Evolutionary conservation across 305 asterid species (phyloP), one percentile per base, ranked within the genome.

Genomic region (Fraxinus ornus): DNA sequence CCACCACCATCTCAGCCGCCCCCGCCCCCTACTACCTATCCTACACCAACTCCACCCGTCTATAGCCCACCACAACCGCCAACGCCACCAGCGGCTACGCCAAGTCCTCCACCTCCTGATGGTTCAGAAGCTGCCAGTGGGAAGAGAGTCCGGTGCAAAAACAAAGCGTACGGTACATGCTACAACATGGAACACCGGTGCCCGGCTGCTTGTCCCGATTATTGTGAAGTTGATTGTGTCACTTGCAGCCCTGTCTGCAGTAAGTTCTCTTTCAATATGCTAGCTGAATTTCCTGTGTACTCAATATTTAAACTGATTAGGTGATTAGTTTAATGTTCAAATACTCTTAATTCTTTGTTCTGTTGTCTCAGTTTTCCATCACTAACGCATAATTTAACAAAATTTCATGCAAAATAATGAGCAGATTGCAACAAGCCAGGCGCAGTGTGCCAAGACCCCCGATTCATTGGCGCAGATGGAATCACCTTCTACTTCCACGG

Each of bases 401-500:
- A 49, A 55, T 60, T 60, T 78, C n/a, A 30, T 30, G 41, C 15
- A 35, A 37, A 57, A 4, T 10, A 28, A 0, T 77, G 87, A 35
- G 73, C 85, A 93, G 98, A 82, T 68, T 93, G 98, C 88, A 84
- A 94, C 57, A 91, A 13, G 84, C 92, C 97, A 2, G 98, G 98
- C 76, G 95, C 97, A 28, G 94, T 93, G 9, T 94, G 97, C 76
- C 97, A 94, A 81, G 97, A 94, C 83, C 98, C 97, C 3, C 76
- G 92, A 84, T 94, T 94, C 80, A 44, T 93, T 0, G 98, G 97
- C 1, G 97, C 92, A 0, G 97, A 94, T 52, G 98, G 97, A 7
- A 81, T 94, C 73, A 87, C 98, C 10, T 93, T 95, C 91, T 95
- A 95, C 84, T 95, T 95, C 91, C 98, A 93, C 32, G 98, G 98